These are phyloP conservation scores for Echria macrotheca DNA, from an alignment of 495 filamentous ascomycete species.

Conservation along the genomic window DNA sequence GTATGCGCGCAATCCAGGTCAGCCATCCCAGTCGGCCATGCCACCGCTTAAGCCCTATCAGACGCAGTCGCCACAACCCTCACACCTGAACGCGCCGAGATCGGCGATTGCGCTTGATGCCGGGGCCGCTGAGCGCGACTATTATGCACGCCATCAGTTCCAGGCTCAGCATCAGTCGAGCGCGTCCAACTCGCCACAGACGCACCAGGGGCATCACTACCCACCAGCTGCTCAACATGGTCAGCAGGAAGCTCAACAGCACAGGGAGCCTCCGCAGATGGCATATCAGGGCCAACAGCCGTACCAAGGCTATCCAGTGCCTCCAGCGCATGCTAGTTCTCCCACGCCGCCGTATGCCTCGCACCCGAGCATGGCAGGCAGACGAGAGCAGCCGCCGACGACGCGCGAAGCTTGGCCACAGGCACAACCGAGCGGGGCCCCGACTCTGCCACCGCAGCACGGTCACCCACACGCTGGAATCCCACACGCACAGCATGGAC, in stretches of 20 bases:
- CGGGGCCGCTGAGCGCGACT: constrained; percentile 32
- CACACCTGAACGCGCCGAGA: constrained; percentile 33
- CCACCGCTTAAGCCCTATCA: constrained; percentile 45
- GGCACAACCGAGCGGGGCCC: constrained; percentile 10
- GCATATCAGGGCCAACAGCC: constrained; percentile 12
- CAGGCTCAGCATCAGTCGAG: constrained; percentile 28
- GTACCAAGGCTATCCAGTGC: constrained; percentile 14
- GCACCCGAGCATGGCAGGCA: constrained; percentile 18
- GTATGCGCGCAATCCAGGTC: constrained; percentile 31
- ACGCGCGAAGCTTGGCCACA: constrained; percentile 18
- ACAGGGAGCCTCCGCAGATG: constrained; percentile 12
- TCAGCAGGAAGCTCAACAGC: constrained; percentile 20
- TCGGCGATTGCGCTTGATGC: constrained; percentile 30
- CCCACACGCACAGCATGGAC: constrained; percentile 20
- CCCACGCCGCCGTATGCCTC: constrained; percentile 24
- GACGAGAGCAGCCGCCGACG: constrained; percentile 12
- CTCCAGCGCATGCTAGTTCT: constrained; percentile 22
- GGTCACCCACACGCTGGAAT: constrained; percentile 19
- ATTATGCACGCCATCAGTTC: constrained; percentile 36
- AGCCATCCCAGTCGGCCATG: constrained; percentile 35
- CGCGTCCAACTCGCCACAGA: constrained; percentile 35
- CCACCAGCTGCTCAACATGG: constrained; percentile 27
- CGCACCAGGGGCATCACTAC: constrained; percentile 38
- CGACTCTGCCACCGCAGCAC: constrained; percentile 18
- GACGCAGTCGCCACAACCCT: constrained; percentile 37